A percentile compares a stretch with the other conserved stretches of the same genome.
Evolutionary conservation across 495 filamentous ascomycete genomes (phyloP).

Genomic region (Pyrenula massariospora): DNA sequence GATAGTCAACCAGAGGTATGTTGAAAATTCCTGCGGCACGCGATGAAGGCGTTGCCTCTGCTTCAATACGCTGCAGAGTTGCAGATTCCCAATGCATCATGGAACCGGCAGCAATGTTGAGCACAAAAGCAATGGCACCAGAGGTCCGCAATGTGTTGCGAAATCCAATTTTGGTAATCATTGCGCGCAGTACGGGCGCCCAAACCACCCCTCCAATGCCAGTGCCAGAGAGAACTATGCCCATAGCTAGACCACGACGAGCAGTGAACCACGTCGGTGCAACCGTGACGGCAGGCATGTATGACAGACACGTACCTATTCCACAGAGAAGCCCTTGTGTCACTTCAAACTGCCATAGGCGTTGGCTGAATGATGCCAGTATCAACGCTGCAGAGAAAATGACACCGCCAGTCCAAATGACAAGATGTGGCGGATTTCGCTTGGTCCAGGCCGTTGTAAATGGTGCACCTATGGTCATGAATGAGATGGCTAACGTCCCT

Average conservation of each 20-base stretch:
- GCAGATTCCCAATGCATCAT: slow-evolving; percentile 20
- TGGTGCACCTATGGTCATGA: slow-evolving; percentile 34
- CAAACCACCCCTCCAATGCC: slow-evolving; percentile 23
- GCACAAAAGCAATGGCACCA: slow-evolving; percentile 16
- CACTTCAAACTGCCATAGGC: slow-evolving; percentile 28
- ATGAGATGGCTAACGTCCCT: slow-evolving; percentile 25
- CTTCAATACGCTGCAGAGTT: slow-evolving; percentile 8
- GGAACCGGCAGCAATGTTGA: slow-evolving; percentile 13
- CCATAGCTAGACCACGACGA: slow-evolving; percentile 26
- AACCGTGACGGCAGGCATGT: slow-evolving; percentile 25
- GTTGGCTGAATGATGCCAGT: slow-evolving; percentile 22
- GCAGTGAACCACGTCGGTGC: slow-evolving; percentile 22
- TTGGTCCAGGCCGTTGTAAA: slow-evolving; percentile 25
- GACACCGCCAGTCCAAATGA: slow-evolving; percentile 17
- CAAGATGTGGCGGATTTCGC: slow-evolving; percentile 18
- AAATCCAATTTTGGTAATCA: slow-evolving; percentile 21
- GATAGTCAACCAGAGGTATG: slow-evolving; percentile 20
- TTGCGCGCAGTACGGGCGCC: slow-evolving; percentile 19
- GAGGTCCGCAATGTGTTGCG: slow-evolving; percentile 27
- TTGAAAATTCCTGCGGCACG: slow-evolving; percentile 8
- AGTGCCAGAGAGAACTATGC: slow-evolving; percentile 22
- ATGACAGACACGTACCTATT: slow-evolving; percentile 22
- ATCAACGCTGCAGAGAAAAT: slow-evolving; percentile 17
- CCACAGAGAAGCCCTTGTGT: slow-evolving; percentile 27
- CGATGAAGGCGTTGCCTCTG: slow-evolving; percentile 11